phyloP scores from a whole-genome alignment of 257 asterid species.

The Nicotiana benthamiana region DNA sequence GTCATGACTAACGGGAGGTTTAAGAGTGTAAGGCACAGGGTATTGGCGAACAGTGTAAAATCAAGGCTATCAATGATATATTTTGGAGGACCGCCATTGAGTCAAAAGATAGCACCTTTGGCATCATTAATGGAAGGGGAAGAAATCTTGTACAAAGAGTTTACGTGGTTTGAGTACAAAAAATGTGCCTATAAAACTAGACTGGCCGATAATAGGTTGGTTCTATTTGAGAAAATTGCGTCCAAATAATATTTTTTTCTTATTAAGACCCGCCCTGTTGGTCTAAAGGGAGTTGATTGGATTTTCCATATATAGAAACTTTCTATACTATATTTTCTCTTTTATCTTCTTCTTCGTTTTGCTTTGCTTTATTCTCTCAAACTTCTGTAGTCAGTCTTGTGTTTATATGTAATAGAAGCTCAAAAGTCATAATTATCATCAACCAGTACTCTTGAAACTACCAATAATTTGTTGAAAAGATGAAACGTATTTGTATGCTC shows the following conservation, averaged over 20 bases:
- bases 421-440: background rate
- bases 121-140: conserved; percentile 8
- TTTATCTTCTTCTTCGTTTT: no score
- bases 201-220: conserved; percentile 2
- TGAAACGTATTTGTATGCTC: background rate
- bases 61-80: conserved; percentile 17
- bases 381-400: no score
- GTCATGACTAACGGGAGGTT: conserved; percentile 18
- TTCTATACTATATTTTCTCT: no score
- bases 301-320: background rate
- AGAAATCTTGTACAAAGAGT: conserved; percentile 13
- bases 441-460: background rate
- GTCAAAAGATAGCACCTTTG: conserved; percentile 13
- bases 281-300: background rate
- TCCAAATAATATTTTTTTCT: background rate
- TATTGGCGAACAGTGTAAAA: conserved; percentile 1
- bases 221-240: background rate
- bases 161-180: conserved; percentile 15
- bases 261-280: background rate
- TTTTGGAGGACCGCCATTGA: conserved; percentile 21
- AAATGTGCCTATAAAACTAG: conserved; percentile 2
- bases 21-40: conserved; percentile 14
- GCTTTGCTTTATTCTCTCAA: no score
- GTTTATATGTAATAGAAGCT: background rate
- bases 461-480: background rate